Base-by-base conservation (phyloP, 2,329 filamentous ascomycete species). In the Alternaria viburni region DNA sequence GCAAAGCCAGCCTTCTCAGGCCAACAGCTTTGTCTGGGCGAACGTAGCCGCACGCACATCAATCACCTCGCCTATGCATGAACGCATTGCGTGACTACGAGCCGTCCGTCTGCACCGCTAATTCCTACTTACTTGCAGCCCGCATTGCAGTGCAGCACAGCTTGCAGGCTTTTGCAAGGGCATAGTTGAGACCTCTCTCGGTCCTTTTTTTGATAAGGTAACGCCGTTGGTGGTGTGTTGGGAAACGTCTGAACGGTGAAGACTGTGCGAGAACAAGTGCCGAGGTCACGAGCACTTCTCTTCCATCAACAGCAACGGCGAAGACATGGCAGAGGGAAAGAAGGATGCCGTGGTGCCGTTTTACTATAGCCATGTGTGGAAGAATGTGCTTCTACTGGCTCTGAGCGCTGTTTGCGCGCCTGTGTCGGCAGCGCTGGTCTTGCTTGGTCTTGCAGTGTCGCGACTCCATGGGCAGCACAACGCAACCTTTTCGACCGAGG, bases 331-430 rank as follows among this genome's bases (percentile, higher is more conserved):
- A 21, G 56, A 59, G 28, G 55, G 30, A 41, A 61, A 64, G 30
- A 54, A 62, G 36, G 55, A 58, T 41, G 59, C 56, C 26, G 11
- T 25, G 11, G 55, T 61, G 54, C 72, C 73, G 11, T 71, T 77
- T 58, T 74, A 74, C 62, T 73, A 78, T 54, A 67, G 72, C 21
- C 85, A 88, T 71, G 67, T 80, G 36, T 72, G 82, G 56, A 85
- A 86, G 70, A 86, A 87, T 65, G 50, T 79, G 13, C 72, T 80
- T 17, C 80, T 88, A 15, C 76, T 87, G 69, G 30, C 78, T 8
- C 74, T 83, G 57, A 82, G 79, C 71, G 54, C 82, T 47, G 32
- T 81, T 3, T 78, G 83, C 56, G 79, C 89, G 3, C 88, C 87
- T 1, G 61, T 88, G 76, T 81, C 73, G 79, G 80, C 69, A 30